phyloP scores from a whole-genome alignment of 106 monocot species.

The Dactylorhiza incarnata region DNA sequence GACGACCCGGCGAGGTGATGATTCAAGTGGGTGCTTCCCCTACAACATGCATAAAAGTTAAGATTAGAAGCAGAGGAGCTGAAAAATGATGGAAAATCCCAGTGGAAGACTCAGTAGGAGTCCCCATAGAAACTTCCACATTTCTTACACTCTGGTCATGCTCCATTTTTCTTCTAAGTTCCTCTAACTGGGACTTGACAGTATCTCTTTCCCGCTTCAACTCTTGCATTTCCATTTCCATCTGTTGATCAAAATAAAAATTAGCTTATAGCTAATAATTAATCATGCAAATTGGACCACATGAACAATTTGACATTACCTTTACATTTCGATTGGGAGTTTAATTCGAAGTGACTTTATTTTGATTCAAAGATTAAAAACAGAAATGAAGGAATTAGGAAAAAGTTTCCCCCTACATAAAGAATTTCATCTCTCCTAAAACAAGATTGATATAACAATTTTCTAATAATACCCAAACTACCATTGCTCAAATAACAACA shows the following conservation, averaged over 20 bases:
- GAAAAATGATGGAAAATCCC: background rate
- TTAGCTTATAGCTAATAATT: background rate
- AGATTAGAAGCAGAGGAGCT: background rate
- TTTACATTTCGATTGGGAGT: background rate
- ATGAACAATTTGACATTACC: background rate
- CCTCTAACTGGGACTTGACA: constrained; percentile 54
- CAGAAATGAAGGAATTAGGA: too few species aligned
- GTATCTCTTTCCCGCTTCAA: constrained; percentile 74
- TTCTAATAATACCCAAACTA: too few species aligned
- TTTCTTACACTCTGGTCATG: constrained; percentile 29
- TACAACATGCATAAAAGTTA: constrained; percentile 12
- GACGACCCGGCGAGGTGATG: constrained; percentile 40
- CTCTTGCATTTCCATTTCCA: constrained; percentile 92
- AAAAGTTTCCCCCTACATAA: too few species aligned
- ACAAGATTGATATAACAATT: too few species aligned
- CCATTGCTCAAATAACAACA: too few species aligned
- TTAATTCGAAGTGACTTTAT: too few species aligned
- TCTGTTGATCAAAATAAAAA: constrained; percentile 23
- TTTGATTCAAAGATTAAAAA: too few species aligned
- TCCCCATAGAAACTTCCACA: background rate
- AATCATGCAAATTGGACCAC: background rate
- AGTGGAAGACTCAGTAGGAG: background rate
- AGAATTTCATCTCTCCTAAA: too few species aligned
- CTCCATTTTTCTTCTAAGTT: constrained; percentile 49
- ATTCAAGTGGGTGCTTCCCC: constrained; percentile 50